A percentile compares a stretch with the other conserved stretches of the same genome.
Evolutionary conservation across 2,329 filamentous ascomycete species (phyloP).

Genomic region (Alternaria incomplexa): DNA sequence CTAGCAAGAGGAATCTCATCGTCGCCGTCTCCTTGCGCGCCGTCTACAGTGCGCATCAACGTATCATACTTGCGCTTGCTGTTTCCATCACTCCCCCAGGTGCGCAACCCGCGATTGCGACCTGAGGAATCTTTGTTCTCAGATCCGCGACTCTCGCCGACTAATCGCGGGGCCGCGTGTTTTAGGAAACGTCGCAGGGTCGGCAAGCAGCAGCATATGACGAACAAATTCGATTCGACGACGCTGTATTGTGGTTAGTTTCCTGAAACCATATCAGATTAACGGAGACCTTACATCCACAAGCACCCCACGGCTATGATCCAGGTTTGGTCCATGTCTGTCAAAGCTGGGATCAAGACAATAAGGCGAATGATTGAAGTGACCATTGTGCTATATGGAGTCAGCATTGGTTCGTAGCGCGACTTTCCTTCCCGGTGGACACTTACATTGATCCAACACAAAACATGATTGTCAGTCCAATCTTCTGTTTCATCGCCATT

Average conservation of each 20-base stretch:
- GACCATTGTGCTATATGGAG: slow-evolving; percentile 16
- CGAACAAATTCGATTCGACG: slow-evolving; percentile 51
- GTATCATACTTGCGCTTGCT: slow-evolving; percentile 21
- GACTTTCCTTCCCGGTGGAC: not conserved
- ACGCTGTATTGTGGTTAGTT: slow-evolving; percentile 29
- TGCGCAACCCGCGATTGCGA: slow-evolving; percentile 9
- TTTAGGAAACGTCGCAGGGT: slow-evolving; percentile 51
- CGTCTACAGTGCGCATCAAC: slow-evolving; percentile 22
- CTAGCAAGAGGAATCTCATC: slow-evolving; percentile 13
- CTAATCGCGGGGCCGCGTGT: slow-evolving; percentile 42
- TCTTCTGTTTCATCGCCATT: slow-evolving; percentile 26
- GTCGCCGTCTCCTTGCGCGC: not conserved
- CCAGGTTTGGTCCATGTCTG: slow-evolving; percentile 21
- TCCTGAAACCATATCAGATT: too few relatives aligned
- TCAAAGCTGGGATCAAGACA: slow-evolving; percentile 19
- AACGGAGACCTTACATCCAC: slow-evolving; percentile 16
- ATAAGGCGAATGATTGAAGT: slow-evolving; percentile 20
- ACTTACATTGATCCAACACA: slow-evolving; percentile 26
- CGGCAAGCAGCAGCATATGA: slow-evolving; percentile 52
- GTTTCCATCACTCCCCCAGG: slow-evolving; percentile 12
- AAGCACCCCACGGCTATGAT: slow-evolving; percentile 14
- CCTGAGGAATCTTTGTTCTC: slow-evolving; percentile 8
- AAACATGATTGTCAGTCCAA: slow-evolving; percentile 25
- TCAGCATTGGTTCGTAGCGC: not conserved
- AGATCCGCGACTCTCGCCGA: slow-evolving; percentile 13